Evolutionary conservation across 2,329 filamentous ascomycete genomes (phyloP).

Genomic region (Pleomassaria siparia): DNA sequence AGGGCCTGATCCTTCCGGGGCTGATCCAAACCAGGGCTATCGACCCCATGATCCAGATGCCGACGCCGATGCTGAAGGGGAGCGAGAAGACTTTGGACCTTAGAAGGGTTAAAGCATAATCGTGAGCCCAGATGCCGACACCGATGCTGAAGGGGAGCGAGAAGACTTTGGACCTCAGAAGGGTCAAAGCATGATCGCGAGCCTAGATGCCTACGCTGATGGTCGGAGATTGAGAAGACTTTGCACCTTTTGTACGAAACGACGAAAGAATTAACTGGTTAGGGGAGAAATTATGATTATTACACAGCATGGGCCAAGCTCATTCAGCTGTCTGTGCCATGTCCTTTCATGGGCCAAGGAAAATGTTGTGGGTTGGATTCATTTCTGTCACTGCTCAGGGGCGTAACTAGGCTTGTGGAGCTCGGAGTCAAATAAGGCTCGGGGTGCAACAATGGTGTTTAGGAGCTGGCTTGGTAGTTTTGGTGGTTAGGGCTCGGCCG

Average conservation of each 20-base stretch:
- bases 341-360: too few relatives aligned
- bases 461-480: constrained; percentile 17
- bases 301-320: too few relatives aligned
- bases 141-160: constrained; percentile 44
- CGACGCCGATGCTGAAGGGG: constrained; percentile 44
- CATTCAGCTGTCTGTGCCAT: too few relatives aligned
- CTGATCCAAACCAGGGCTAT: constrained; percentile 40
- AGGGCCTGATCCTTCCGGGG: constrained; percentile 39
- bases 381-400: constrained; percentile 2
- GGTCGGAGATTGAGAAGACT: constrained; percentile 44
- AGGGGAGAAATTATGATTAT: too few relatives aligned
- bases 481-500: constrained; percentile 31
- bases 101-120: too few relatives aligned
- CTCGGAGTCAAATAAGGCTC: neutral
- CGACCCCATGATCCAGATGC: constrained; percentile 38
- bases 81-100: constrained; percentile 42
- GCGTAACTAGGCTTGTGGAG: constrained; percentile 3
- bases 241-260: too few relatives aligned
- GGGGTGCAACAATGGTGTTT: constrained; percentile 24
- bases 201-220: constrained; percentile 41
- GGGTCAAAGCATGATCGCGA: too few relatives aligned
- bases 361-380: constrained; percentile 2
- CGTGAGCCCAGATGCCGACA: constrained; percentile 39
- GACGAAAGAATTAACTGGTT: too few relatives aligned
- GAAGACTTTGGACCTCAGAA: constrained; percentile 41